These are phyloP conservation scores for Andrographis paniculata DNA, from an alignment of 305 asterid genomes.

Conservation along the genomic window DNA sequence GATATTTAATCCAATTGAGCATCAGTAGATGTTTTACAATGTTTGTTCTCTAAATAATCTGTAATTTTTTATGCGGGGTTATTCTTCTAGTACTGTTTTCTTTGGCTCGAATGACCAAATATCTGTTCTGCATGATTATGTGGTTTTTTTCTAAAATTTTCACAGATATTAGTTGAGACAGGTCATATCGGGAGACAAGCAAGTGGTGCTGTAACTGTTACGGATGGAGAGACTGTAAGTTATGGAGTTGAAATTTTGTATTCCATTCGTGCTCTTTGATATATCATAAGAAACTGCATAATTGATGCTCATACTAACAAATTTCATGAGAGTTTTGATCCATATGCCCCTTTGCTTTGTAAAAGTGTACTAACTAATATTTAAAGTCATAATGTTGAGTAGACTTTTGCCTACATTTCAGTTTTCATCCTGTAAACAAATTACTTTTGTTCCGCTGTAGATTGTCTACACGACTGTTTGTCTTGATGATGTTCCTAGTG, in stretches of 20 bases:
- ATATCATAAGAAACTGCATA: too few relatives aligned
- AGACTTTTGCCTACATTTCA: too few relatives aligned
- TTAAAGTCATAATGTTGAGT: slow-evolving; percentile 14
- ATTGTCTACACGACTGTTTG: slow-evolving; percentile 87
- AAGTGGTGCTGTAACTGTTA: slow-evolving; percentile 86
- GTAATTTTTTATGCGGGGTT: background rate
- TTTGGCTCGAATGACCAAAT: slow-evolving; percentile 10
- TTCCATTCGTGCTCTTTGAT: background rate
- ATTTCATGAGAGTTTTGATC: slow-evolving; percentile 5
- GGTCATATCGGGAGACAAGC: slow-evolving; percentile 99
- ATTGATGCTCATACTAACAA: background rate
- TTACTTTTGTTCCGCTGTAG: slow-evolving; percentile 31
- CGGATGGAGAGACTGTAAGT: slow-evolving; percentile 98
- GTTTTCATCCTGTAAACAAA: slow-evolving; percentile 16
- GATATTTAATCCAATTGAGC: background rate
- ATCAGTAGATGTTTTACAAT: background rate
- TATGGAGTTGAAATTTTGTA: slow-evolving; percentile 14
- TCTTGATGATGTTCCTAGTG: slow-evolving; percentile 79
- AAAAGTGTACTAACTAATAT: slow-evolving; percentile 5
- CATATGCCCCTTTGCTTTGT: slow-evolving; percentile 14
- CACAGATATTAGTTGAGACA: slow-evolving; percentile 81
- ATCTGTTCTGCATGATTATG: slow-evolving; percentile 6
- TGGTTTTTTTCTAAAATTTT: slow-evolving; percentile 13
- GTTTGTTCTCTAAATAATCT: background rate
- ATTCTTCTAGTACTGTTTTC: background rate